Base-by-base conservation (phyloP, 2,329 filamentous ascomycete genomes). In the Aspergillus ruber region DNA sequence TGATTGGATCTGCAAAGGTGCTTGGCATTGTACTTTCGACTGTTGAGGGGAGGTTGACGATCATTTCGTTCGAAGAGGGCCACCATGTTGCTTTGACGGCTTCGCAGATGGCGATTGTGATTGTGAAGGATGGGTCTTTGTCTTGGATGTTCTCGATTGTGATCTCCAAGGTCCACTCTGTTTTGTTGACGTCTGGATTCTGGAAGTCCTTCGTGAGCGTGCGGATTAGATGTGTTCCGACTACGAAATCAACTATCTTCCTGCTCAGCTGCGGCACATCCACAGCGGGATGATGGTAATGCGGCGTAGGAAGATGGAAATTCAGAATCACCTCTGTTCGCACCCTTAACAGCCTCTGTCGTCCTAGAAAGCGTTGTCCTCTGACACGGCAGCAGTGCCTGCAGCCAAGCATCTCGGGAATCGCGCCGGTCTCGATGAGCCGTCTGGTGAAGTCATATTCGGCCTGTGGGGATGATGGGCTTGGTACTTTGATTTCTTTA, bases 401-500 rank as follows among this genome's bases (percentile, higher is more conserved):
- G 90, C 50, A 97, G 76, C 77, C 80, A 90, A 47, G 95, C 90
- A 69, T 96, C 90, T 93, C 88, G 45, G 90, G 90, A 6, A 90
- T 81, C 10, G 83, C 79, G 35, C 87, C 88, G 1, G 89, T 95
- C 60, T 94, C 85, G 55, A 96, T 82, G 57, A 97, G 76, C 62
- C 85, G 83, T 57, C 89, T 80, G 35, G 90, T 95, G 65, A 97
- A 97, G 75, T 95, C 88, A 74, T 90, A 97, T 73, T 97, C 93
- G 62, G 87, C 95, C 65, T 95, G 86, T 35, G 90, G 95, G 10
- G 91, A 90, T 0, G 90, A 95, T 42, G 91, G 91, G 72, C 95
- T 97, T 4, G 90, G 93, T 15, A 96, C 85, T 67, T 97, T 90
- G 56, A 97, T 96, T 73, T 97, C 91, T 74, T 96, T 97, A 79